Evolutionary conservation across 2,329 filamentous ascomycete genomes (phyloP).

Genomic region (Aaosphaeria arxii): DNA sequence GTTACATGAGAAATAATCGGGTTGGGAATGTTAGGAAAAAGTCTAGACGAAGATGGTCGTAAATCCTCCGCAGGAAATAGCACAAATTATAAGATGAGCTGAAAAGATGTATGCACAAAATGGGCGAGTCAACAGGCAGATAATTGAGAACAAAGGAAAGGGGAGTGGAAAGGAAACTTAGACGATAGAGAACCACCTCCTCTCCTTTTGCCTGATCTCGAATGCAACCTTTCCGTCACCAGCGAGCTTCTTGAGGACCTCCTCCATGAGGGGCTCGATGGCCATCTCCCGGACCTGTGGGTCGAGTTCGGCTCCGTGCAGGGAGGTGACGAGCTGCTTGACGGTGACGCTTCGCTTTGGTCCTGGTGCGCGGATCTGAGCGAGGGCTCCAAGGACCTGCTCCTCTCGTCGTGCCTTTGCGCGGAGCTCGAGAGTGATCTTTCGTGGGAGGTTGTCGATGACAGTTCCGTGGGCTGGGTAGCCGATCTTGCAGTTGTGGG

Average conservation of each 20-base stretch:
- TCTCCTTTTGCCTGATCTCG: conserved; percentile 14
- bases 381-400: conserved; percentile 38
- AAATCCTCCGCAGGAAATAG: too few relatives aligned
- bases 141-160: too few relatives aligned
- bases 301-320: conserved; percentile 42
- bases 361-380: conserved; percentile 3
- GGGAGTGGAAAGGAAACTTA: too few relatives aligned
- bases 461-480: conserved; percentile 47
- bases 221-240: conserved; percentile 28
- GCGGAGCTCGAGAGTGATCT: conserved; percentile 38
- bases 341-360: conserved; percentile 34
- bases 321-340: conserved; percentile 40
- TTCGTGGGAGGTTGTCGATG: conserved; percentile 37
- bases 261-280: conserved; percentile 73
- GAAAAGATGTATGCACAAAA: too few relatives aligned
- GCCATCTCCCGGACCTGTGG: conserved; percentile 52
- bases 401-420: conserved; percentile 41
- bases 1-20: too few relatives aligned
- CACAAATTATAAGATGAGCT: too few relatives aligned
- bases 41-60: too few relatives aligned
- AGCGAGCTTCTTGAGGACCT: conserved; percentile 62
- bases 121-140: too few relatives aligned
- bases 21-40: too few relatives aligned
- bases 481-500: conserved; percentile 35
- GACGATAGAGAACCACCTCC: conserved; percentile 16